Percentiles rank a stretch among this genome's conserved stretches.
Conservation (phyloP, 345 rosid genomes). For the Eucalyptus camaldulensis region DNA sequence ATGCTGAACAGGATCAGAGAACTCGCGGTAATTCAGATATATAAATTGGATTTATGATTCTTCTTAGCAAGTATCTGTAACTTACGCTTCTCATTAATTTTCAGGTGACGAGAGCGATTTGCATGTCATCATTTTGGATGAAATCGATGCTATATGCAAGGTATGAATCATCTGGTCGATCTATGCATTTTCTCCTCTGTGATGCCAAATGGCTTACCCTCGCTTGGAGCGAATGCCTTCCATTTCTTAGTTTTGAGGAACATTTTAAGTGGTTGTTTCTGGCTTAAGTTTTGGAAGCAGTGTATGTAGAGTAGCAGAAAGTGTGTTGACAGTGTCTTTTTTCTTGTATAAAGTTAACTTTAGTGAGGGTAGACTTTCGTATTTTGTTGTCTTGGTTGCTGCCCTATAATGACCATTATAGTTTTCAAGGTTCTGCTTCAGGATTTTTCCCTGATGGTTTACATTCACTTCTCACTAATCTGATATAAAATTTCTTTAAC, state of each 20-base stretch:
- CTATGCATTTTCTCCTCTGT: not conserved
- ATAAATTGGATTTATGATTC: not conserved
- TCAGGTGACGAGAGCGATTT: conserved; percentile 91
- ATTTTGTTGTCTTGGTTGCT: not conserved
- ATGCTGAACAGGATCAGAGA: conserved; percentile 96
- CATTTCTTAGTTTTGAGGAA: not conserved
- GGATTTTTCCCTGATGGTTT: not conserved
- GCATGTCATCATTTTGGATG: conserved; percentile 98
- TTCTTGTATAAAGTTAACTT: not conserved
- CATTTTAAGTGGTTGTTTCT: not conserved
- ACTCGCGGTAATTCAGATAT: conserved; percentile 37
- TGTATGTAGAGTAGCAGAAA: not conserved
- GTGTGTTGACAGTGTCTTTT: not conserved
- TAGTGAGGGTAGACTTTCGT: not conserved
- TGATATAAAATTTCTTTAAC: not conserved
- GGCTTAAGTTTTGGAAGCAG: not conserved
- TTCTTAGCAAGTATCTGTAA: not conserved
- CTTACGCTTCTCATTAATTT: not conserved
- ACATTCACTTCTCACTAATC: not conserved
- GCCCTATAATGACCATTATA: not conserved
- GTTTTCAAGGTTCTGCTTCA: not conserved
- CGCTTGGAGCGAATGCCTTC: not conserved
- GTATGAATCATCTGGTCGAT: conserved; percentile 20
- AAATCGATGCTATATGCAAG: conserved; percentile 99
- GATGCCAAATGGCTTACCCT: not conserved